Evolutionary conservation across 2,329 filamentous ascomycete genomes (phyloP), one percentile per base, ranked within the genome.

Genomic region (Penicillium sp.): DNA sequence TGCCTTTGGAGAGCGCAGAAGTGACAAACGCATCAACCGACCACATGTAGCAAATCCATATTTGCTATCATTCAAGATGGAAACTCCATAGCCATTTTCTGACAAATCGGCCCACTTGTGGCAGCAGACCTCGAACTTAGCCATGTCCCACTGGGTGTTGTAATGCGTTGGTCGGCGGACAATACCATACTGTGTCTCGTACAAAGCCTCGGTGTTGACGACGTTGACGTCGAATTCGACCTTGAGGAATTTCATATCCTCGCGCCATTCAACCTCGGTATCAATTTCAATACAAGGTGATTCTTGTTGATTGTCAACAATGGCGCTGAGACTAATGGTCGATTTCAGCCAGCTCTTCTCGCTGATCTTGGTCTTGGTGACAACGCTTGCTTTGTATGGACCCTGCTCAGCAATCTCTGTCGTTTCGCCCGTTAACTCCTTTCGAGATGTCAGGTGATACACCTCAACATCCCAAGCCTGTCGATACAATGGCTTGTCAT

Each of bases 401-500:
- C 87, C 86, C 54, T 82, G 76, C 66, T 94, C 90, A 38, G 83
- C 77, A 56, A 97, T 87, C 60, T 79, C 81, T 11, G 90, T 91
- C 63, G 85, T 80, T 60, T 83, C 81, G 18, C 86, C 83, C 4
- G 81, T 68, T 14, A 99, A 80, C 69, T 93, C 89, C 68, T 89
- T 83, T 56, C 91, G 86, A 2, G 91, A 94, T 56, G 94, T 85
- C 24, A 97, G 83, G 66, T 97, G 94, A 76, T 88, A 99, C 23
- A 97, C 91, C 73, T 99, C 94, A 5, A 97, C 93, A 71, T 99
- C 93, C 92, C 93, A 96, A 2, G 91, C 91, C 74, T 97, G 90
- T 91, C 91, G 97, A 77, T 95, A 97, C 21, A 97, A 81, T 21
- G 92, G 92, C 75, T 97, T 97, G 75, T 97, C 94, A 68, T 99